Evolutionary conservation across 805 yeast genomes (phyloP).

Genomic region (Schwanniomyces vanrijiae): DNA sequence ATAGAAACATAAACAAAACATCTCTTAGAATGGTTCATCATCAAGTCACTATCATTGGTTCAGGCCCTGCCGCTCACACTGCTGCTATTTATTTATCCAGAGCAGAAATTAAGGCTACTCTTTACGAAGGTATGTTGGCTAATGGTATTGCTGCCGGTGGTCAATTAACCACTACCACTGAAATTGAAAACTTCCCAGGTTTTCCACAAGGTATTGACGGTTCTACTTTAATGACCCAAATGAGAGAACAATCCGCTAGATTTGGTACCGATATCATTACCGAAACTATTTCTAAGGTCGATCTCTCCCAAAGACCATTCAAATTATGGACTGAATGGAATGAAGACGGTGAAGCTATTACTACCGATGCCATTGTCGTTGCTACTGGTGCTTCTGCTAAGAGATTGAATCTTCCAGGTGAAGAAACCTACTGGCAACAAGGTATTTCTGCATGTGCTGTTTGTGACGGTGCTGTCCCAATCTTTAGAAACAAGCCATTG

Average conservation of each 20-base stretch:
- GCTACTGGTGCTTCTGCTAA: constrained; percentile 99
- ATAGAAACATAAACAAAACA: not conserved
- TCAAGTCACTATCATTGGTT: constrained; percentile 85
- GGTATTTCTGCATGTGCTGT: constrained; percentile 99
- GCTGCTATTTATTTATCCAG: constrained; percentile 97
- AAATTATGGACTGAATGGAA: constrained; percentile 95
- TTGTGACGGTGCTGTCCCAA: constrained; percentile 99
- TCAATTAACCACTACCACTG: constrained; percentile 97
- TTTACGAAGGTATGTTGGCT: constrained; percentile 96
- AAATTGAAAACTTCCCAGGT: constrained; percentile 98
- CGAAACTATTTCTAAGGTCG: constrained; percentile 93
- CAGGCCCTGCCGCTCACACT: constrained; percentile 99
- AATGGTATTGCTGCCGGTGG: constrained; percentile 99
- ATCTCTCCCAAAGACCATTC: constrained; percentile 84
- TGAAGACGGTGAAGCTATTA: constrained; percentile 87
- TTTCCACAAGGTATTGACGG: constrained; percentile 94
- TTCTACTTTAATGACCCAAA: constrained; percentile 83
- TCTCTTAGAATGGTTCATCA: constrained; percentile 69
- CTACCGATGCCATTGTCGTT: constrained; percentile 87
- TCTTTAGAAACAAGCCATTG: constrained; percentile 95
- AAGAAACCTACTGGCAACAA: constrained; percentile 97
- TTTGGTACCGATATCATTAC: constrained; percentile 95
- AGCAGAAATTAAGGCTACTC: constrained; percentile 91
- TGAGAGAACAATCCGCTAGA: constrained; percentile 83
- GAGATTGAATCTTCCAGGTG: constrained; percentile 93